These are phyloP conservation scores for Cinnamomum chago DNA, from an alignment of 164 flowering plant species.

Conservation along the genomic window DNA sequence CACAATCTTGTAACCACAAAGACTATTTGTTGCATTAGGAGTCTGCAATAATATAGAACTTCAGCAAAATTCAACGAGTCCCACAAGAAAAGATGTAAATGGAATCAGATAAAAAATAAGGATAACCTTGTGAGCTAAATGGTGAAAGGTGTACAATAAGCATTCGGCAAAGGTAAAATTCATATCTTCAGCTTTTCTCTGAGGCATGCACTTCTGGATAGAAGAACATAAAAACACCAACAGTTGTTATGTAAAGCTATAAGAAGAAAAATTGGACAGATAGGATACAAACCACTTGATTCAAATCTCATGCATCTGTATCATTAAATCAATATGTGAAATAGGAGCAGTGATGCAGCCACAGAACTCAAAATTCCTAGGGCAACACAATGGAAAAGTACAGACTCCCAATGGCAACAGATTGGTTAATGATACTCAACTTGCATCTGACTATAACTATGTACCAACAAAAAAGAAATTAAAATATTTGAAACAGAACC, in stretches of 20 bases:
- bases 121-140: conserved; percentile 78
- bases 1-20: conserved; percentile 95
- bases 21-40: conserved; percentile 95
- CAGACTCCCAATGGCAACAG: not conserved
- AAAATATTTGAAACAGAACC: not conserved
- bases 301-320: not conserved
- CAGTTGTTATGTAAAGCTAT: not conserved
- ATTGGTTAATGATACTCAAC: too few species aligned
- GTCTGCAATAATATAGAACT: conserved; percentile 38
- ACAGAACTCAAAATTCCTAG: not conserved
- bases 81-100: not conserved
- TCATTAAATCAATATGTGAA: not conserved
- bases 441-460: not conserved
- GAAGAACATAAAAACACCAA: too few species aligned
- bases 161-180: conserved; percentile 90
- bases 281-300: not conserved
- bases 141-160: conserved; percentile 82
- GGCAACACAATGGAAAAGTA: not conserved
- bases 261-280: not conserved
- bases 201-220: conserved; percentile 84
- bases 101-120: not conserved
- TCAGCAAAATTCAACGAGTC: conserved; percentile 9
- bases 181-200: conserved; percentile 69
- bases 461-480: not conserved
- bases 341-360: not conserved